These are phyloP conservation scores for Diaporthe helianthi DNA, from an alignment of 2,329 filamentous ascomycete species.

Conservation along the genomic window DNA sequence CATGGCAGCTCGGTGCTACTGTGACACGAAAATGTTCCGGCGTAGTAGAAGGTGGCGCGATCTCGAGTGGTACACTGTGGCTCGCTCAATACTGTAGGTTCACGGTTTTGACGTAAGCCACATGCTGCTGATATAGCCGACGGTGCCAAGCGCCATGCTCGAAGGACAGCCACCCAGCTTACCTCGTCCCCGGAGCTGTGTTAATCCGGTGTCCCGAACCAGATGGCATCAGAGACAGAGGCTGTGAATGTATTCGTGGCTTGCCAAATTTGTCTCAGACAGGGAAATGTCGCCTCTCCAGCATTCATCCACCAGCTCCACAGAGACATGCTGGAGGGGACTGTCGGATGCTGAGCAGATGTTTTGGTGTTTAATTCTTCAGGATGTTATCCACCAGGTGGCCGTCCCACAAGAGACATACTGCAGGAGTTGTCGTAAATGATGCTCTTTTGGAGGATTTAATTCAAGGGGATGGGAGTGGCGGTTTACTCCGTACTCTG, in stretches of 20 bases:
- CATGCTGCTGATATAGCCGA: neutral
- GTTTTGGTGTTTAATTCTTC: neutral
- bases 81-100: neutral
- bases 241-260: neutral
- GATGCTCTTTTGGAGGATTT: too few relatives aligned
- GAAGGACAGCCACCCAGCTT: constrained; percentile 2
- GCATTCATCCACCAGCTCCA: neutral
- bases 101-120: neutral
- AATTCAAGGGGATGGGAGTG: neutral
- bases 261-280: constrained; percentile 12
- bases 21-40: neutral
- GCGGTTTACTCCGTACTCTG: neutral
- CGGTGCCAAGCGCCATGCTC: neutral
- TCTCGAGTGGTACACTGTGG: neutral
- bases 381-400: too few relatives aligned
- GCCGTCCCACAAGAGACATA: too few relatives aligned
- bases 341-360: neutral
- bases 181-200: neutral
- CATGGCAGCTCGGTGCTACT: neutral
- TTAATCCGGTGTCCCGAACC: neutral
- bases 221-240: neutral
- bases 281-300: neutral
- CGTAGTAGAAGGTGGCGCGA: too few relatives aligned
- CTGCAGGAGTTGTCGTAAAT: too few relatives aligned
- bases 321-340: neutral